phyloP scores from a whole-genome alignment of 1,284 basidiomycete genomes.

The Marasmius sp. region DNA sequence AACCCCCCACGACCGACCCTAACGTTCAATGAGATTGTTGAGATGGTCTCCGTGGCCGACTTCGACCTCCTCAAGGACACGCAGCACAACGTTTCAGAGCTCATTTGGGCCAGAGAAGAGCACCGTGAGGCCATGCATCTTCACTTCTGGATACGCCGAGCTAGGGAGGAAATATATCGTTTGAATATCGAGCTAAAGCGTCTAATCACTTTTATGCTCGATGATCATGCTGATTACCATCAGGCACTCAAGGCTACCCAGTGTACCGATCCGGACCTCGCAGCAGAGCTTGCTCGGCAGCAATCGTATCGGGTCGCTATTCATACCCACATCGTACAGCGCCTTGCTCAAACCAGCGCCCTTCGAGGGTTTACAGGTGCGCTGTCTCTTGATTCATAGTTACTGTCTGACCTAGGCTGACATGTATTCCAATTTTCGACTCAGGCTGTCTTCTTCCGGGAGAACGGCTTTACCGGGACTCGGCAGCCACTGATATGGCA shows the following conservation, averaged over 20 bases:
- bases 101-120: slow-evolving; percentile 28
- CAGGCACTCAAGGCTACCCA: neutral
- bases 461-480: neutral
- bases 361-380: neutral
- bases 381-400: too few species aligned
- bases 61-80: slow-evolving; percentile 34
- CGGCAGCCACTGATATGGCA: neutral
- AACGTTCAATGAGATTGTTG: slow-evolving; percentile 27
- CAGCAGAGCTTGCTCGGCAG: neutral
- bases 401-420: too few species aligned
- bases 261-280: neutral
- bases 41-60: slow-evolving; percentile 29
- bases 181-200: slow-evolving; percentile 32
- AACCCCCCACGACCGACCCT: slow-evolving; percentile 21
- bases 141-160: slow-evolving; percentile 28
- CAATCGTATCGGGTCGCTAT: neutral
- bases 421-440: too few species aligned
- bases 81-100: slow-evolving; percentile 22
- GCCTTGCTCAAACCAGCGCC: neutral
- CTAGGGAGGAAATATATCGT: too few species aligned
- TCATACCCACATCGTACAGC: neutral
- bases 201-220: slow-evolving; percentile 27
- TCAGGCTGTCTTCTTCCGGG: neutral
- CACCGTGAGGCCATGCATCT: slow-evolving; percentile 21
- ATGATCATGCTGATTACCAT: slow-evolving; percentile 19